Base-by-base conservation (phyloP, 2,329 filamentous ascomycete species). In the Pseudocercospora eumusae region DNA sequence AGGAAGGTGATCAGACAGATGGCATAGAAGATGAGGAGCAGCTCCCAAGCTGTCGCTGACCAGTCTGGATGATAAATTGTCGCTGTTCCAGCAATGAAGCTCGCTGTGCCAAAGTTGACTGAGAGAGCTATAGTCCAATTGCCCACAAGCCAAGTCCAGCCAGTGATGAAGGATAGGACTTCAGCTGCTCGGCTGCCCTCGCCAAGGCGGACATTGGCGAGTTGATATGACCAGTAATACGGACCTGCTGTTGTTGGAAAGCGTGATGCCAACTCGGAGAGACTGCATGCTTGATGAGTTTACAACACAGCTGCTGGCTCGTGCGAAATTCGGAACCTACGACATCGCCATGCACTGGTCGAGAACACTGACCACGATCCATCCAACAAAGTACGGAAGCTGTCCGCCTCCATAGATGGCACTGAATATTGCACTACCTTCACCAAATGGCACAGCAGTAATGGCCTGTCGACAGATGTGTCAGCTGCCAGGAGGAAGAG, bases 361-460 rank as follows among this genome's bases (percentile, higher is more conserved):
- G 72, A 91, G 88, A 56, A 84, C 68, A 11, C 86, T 88, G 40
- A 91, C 86, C 45, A 80, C 77, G 36, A 90, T 77, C 86, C 88
- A 90, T 49, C 87, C 88, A 85, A 88, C 88, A 72, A 91, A 87
- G 71, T 91, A 86, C 70, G 85, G 84, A 62, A 86, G 84, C 11
- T 88, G 86, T 0, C 88, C 88, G 60, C 88, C 88, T 64, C 85
- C 85, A 65, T 84, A 78, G 53, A 90, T 79, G 56, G 78, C 78
- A 28, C 70, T 77, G 57, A 79, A 70, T 8, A 79, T 64, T 9
- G 87, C 89, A 1, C 87, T 90, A 8, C 77, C 76, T 60, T 79
- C 77, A 7, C 82, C 84, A 63, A 81, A 86, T 5, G 83, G 84
- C 52, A 86, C 83, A 20, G 84, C 84, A 28, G 84, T 84, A 31